Evolutionary conservation across 1,139 yeast genomes (phyloP).

Genomic region (Debaryomycetaceae sp.): DNA sequence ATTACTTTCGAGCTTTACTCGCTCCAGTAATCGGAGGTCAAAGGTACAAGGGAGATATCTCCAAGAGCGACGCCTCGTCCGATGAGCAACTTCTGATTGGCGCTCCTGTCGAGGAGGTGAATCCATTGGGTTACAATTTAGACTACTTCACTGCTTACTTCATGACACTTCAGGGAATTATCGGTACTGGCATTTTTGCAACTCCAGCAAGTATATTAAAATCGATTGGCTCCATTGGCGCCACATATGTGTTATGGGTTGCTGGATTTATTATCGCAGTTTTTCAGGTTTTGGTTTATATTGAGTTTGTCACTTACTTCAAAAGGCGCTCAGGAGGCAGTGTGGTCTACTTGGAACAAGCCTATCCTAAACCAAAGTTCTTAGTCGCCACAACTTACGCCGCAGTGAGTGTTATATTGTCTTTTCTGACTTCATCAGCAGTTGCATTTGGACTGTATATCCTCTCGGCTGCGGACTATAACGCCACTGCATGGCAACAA

Average conservation of each 20-base stretch:
- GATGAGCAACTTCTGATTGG: conserved; percentile 21
- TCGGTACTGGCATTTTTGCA: conserved; percentile 45
- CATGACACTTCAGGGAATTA: conserved; percentile 35
- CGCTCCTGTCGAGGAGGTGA: conserved; percentile 35
- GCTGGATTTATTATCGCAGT: conserved; percentile 34
- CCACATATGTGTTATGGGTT: conserved; percentile 40
- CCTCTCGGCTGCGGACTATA: conserved; percentile 31
- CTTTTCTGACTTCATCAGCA: conserved; percentile 39
- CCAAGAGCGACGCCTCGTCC: conserved; percentile 3
- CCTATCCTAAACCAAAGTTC: conserved; percentile 36
- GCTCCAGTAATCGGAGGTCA: conserved; percentile 7
- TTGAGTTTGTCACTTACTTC: conserved; percentile 37
- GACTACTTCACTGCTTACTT: conserved; percentile 28
- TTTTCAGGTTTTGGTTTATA: conserved; percentile 29
- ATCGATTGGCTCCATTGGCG: conserved; percentile 39
- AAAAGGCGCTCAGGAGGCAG: conserved; percentile 38
- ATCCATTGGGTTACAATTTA: conserved; percentile 36
- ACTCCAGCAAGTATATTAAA: conserved; percentile 34
- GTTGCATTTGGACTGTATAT: conserved; percentile 39
- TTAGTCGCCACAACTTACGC: conserved; percentile 40
- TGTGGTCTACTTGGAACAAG: conserved; percentile 41
- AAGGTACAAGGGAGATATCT: conserved; percentile 3
- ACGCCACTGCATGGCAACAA: conserved; percentile 33
- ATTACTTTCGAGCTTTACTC: conserved; percentile 2
- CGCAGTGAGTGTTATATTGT: conserved; percentile 35